Conservation (phyloP, 805 yeast species). For the Saccharomycopsis sp. region DNA sequence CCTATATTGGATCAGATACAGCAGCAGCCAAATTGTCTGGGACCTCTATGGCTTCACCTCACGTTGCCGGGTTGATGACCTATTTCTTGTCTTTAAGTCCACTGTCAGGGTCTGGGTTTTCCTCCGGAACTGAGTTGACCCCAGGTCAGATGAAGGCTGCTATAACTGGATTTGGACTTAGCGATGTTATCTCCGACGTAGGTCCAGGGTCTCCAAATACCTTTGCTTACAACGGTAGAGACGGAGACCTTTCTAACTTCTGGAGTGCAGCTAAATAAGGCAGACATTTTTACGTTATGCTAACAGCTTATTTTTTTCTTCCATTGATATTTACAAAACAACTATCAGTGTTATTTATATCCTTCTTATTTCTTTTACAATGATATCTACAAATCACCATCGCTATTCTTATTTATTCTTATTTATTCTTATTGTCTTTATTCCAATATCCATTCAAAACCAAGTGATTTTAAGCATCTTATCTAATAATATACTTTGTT, state of each 20-base stretch:
- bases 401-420: no score
- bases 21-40: conserved; percentile 51
- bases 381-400: no score
- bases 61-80: conserved; percentile 48
- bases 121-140: conserved; percentile 43
- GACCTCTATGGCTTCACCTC: conserved; percentile 62
- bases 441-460: no score
- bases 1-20: conserved; percentile 45
- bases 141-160: conserved; percentile 74
- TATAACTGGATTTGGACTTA: conserved; percentile 61
- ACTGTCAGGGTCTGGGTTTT: conserved; percentile 54
- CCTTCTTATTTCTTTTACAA: no score
- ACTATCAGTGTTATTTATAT: no score
- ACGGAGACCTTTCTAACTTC: conserved; percentile 58
- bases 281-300: no score
- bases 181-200: conserved; percentile 50
- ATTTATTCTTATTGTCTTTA: no score
- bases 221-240: conserved; percentile 77
- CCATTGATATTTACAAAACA: no score
- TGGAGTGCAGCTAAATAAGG: conserved; percentile 35
- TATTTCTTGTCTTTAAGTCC: conserved; percentile 69
- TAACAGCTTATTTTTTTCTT: no score
- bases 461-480: no score
- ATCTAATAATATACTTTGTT: no score
- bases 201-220: conserved; percentile 71